Conservation (phyloP, 202 grass and related monocot species). For the Cymbopogon flexuosus region DNA sequence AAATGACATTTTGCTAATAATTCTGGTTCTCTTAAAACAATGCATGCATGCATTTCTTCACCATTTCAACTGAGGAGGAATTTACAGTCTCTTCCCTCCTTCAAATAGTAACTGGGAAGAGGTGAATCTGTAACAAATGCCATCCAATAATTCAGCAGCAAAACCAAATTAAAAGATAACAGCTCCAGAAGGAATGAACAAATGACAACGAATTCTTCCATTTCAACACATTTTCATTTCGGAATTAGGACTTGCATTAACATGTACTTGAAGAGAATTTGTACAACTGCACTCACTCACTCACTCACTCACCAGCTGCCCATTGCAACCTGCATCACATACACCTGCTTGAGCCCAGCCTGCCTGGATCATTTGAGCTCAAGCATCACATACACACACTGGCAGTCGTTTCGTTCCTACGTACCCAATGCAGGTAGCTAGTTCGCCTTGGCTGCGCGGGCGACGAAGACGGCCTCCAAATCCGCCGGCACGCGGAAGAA, state of each 20-base stretch:
- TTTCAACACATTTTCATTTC: not conserved
- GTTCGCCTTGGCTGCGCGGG: conserved; percentile 35
- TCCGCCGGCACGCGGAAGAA: conserved; percentile 52
- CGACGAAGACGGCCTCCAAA: conserved; percentile 41
- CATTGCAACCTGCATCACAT: not conserved
- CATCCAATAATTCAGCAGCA: not conserved
- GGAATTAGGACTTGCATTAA: conserved; percentile 16
- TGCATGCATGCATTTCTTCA: not conserved
- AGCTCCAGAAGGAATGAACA: not conserved
- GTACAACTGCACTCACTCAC: conserved; percentile 32
- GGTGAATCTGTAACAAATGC: not conserved
- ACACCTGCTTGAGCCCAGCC: not conserved
- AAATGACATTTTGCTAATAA: not conserved
- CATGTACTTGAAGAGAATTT: conserved; percentile 25
- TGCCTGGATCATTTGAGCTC: not conserved
- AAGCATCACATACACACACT: conserved; percentile 6
- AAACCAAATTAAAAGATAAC: not conserved
- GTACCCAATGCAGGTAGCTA: not conserved
- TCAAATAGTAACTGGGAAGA: not conserved
- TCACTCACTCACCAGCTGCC: not conserved
- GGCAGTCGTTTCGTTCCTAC: not conserved
- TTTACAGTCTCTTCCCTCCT: not conserved
- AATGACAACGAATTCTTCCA: not conserved
- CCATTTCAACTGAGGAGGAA: not conserved
- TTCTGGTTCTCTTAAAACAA: not conserved